Evolutionary conservation across 805 yeast species (phyloP).

Genomic region (Blastobotrys americana): DNA sequence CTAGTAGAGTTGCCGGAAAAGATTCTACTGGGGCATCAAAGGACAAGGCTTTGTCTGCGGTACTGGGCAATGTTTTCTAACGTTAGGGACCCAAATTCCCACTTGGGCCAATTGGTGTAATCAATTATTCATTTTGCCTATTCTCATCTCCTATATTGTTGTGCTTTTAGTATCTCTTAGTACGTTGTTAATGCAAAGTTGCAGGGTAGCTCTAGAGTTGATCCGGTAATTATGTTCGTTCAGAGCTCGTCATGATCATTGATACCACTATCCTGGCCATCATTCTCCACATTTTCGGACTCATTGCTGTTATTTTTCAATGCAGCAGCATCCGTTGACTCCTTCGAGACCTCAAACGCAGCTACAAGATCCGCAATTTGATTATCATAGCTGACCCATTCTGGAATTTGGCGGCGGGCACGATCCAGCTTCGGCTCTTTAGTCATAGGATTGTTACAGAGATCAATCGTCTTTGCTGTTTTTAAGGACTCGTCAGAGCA

Average conservation of each 20-base stretch:
- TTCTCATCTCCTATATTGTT: no score
- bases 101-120: no score
- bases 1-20: conserved; percentile 67
- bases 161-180: no score
- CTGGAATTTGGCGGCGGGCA: conserved; percentile 70
- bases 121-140: no score
- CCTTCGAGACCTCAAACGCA: conserved; percentile 12
- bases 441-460: conserved; percentile 78
- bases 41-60: conserved; percentile 17
- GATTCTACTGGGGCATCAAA: conserved; percentile 13
- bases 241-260: conserved; percentile 17
- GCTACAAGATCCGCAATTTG: conserved; percentile 35
- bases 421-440: conserved; percentile 70
- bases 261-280: conserved; percentile 1
- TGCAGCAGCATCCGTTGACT: conserved; percentile 1
- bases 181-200: no score
- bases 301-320: conserved; percentile 3
- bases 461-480: conserved; percentile 69
- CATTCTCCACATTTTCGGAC: conserved; percentile 4
- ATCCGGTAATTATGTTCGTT: no score
- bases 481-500: conserved; percentile 56
- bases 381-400: conserved; percentile 63
- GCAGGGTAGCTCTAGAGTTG: no score
- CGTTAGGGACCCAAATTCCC: no score
- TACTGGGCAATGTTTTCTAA: conserved; percentile 23